Conservation (phyloP, 768 basidiomycete species). For the Tylopilus sp. region DNA sequence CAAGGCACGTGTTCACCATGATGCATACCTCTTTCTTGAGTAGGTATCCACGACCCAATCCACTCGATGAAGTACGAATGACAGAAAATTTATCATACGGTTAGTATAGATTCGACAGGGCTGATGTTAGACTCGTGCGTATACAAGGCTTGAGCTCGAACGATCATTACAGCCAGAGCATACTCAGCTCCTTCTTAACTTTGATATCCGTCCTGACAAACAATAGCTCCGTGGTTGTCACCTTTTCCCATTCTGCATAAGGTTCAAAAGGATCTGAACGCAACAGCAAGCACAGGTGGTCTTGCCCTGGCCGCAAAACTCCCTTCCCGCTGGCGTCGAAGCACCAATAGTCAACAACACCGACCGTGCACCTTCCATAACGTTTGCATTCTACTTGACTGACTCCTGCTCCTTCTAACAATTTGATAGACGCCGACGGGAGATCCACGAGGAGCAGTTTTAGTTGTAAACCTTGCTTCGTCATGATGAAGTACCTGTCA, state of each 20-base stretch:
- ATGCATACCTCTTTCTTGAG: too few species aligned
- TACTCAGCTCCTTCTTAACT: slow-evolving; percentile 11
- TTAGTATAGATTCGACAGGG: too few species aligned
- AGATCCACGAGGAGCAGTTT: slow-evolving; percentile 22
- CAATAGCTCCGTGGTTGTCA: slow-evolving; percentile 24
- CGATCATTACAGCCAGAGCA: slow-evolving; percentile 23
- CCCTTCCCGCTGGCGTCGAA: slow-evolving; percentile 28
- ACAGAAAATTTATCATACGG: too few species aligned
- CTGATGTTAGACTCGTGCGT: too few species aligned
- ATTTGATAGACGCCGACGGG: slow-evolving; percentile 12
- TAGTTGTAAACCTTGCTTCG: slow-evolving; percentile 31
- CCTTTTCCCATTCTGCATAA: slow-evolving; percentile 26
- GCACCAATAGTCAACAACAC: slow-evolving; percentile 32
- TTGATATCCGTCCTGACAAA: slow-evolving; percentile 21
- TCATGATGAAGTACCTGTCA: slow-evolving; percentile 29
- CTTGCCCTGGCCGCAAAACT: slow-evolving; percentile 18
- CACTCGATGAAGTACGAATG: background rate
- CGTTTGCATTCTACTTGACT: slow-evolving; percentile 10
- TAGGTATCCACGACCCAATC: too few species aligned
- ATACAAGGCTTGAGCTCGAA: too few species aligned
- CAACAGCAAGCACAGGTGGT: slow-evolving; percentile 29
- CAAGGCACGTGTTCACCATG: background rate
- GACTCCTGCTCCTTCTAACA: slow-evolving; percentile 17
- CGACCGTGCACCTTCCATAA: slow-evolving; percentile 22
- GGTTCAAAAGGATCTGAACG: slow-evolving; percentile 30